phyloP scores from a whole-genome alignment of 2,329 filamentous ascomycete species.

The Aspergillus quadrilineatus region DNA sequence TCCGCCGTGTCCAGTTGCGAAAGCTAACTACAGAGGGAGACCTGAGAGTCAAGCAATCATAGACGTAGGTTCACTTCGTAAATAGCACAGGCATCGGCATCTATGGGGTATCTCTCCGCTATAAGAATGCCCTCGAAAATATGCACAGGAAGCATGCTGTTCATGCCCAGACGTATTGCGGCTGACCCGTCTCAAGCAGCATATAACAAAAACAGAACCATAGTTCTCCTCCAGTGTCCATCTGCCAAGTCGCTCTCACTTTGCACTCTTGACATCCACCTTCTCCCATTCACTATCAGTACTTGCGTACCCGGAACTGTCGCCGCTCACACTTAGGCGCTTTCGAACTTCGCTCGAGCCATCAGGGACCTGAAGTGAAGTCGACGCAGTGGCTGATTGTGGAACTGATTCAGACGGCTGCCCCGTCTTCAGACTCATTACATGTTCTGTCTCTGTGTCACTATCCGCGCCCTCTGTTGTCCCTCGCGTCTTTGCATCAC shows the following conservation, averaged over 20 bases:
- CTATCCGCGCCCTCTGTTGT: slow-evolving; percentile 40
- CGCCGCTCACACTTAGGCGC: slow-evolving; percentile 47
- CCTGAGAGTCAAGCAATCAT: not conserved
- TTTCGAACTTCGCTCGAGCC: slow-evolving; percentile 43
- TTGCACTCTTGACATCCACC: slow-evolving; percentile 56
- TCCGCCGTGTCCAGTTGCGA: too few species aligned
- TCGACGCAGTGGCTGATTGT: slow-evolving; percentile 22
- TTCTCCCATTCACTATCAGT: slow-evolving; percentile 99
- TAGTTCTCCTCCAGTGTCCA: not conserved
- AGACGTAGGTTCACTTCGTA: not conserved
- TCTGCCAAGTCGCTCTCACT: not conserved
- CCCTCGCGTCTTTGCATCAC: slow-evolving; percentile 25
- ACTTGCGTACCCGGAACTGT: slow-evolving; percentile 60
- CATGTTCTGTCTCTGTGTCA: slow-evolving; percentile 45
- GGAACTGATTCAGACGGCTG: slow-evolving; percentile 15
- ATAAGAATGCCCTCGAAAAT: slow-evolving; percentile 6
- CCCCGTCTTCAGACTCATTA: slow-evolving; percentile 23
- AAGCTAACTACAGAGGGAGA: not conserved
- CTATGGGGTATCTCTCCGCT: slow-evolving; percentile 15
- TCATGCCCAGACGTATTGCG: not conserved
- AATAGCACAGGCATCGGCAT: not conserved
- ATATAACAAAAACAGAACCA: too few species aligned
- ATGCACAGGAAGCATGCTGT: slow-evolving; percentile 1
- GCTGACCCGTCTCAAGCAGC: not conserved
- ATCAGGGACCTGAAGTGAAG: slow-evolving; percentile 51